Base-by-base conservation (phyloP, 768 basidiomycete genomes). In the Boletus rubroflammeus region DNA sequence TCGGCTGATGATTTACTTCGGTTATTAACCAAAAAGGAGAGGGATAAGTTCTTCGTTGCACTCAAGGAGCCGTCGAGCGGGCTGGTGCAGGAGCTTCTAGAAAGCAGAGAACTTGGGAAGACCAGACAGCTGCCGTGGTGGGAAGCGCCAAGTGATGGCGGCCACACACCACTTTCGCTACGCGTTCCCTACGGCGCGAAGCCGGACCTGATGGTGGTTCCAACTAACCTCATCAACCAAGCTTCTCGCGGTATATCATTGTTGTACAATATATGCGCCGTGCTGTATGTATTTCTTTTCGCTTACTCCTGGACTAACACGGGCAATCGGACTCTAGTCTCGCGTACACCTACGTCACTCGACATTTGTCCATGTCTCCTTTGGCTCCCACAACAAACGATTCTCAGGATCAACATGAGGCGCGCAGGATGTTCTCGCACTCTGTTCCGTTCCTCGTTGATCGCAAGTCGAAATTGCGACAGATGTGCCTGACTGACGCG, bases 91-190 rank as follows among this genome's bases (percentile, higher is more conserved):
- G 76, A 80, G 53, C 76, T 93, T 2, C 67, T 92, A 21, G 69
- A 80, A 28, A 83, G 81, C 55, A 74, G 79, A 53, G 82, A 81
- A 41, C 64, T 90, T 1, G 76, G 77, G 28, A 68, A 71, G 5
- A 77, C 75, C n/a, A 75, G 69, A 21, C 70, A 70, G 5, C 70
- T 74, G 5, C 90, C 91, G 6, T 94, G 92, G 92, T 94, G 91
- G 90, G 78, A 84, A 51, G 71, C 62, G 19, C 26, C 55, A 2
- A 6, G 26, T n/a, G 51, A 56, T 23, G 55, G n/a, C 10, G 34
- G 45, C 21, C 42, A 50, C 11, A 47, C 56, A 29, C 23, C 48
- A 2, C 17, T 28, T 31, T 19, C 57, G 15, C 25, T 21, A 14
- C 41, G 31, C 53, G 46, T 35, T 26, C 66, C 62, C 23, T 70